These are phyloP conservation scores for Hypoxylon sp. DNA, from an alignment of 2,329 filamentous ascomycete species.

Conservation along the genomic window DNA sequence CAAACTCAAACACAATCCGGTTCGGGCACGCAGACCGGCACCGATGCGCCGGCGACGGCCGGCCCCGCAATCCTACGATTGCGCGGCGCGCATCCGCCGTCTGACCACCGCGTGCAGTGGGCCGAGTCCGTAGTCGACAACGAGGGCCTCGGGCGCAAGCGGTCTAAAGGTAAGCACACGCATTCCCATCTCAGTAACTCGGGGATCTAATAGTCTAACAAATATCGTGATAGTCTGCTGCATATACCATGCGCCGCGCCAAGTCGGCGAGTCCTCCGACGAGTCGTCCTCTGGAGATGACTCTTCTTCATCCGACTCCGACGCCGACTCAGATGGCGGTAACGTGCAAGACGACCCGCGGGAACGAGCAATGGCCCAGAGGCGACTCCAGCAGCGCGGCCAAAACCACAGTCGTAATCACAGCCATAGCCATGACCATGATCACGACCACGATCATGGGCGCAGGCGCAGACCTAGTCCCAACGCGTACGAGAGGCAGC, in stretches of 20 bases:
- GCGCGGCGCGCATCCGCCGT: constrained; percentile 60
- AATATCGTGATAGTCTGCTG: constrained; percentile 80
- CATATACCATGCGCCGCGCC: constrained; percentile 91
- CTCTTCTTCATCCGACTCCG: constrained; percentile 63
- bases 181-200: too few relatives aligned
- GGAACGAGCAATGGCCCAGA: constrained; percentile 47
- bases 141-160: constrained; percentile 93
- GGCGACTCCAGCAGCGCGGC: constrained; percentile 44
- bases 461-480: constrained; percentile 70
- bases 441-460: constrained; percentile 41
- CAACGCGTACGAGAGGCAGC: constrained; percentile 85
- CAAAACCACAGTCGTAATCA: constrained; percentile 48
- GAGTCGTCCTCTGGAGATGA: constrained; percentile 63
- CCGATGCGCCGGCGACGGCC: constrained; percentile 23
- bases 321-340: constrained; percentile 51
- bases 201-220: not conserved
- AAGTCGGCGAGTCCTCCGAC: constrained; percentile 79
- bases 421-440: constrained; percentile 47
- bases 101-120: constrained; percentile 82
- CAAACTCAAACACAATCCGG: constrained; percentile 50
- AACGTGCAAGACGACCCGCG: constrained; percentile 45
- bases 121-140: constrained; percentile 94
- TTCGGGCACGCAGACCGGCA: constrained; percentile 46
- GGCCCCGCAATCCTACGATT: constrained; percentile 62
- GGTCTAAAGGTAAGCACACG: constrained; percentile 81